phyloP scores from a whole-genome alignment of 495 filamentous ascomycete species.

The Chaetomium cochliodes region DNA sequence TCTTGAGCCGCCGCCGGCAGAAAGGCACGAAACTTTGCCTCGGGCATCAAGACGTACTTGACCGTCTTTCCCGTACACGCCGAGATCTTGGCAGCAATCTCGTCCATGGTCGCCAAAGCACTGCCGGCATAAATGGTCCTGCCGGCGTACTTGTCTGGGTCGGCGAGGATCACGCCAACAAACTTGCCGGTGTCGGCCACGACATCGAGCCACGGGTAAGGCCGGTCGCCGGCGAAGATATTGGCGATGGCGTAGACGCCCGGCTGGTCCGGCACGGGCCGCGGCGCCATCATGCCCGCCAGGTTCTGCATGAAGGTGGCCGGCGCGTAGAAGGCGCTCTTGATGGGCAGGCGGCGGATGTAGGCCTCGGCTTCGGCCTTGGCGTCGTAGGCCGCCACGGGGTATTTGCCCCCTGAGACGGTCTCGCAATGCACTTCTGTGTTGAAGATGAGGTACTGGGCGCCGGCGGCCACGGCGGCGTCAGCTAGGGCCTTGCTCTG shows the following conservation, averaged over 20 bases:
- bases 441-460: slow-evolving; percentile 54
- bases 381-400: slow-evolving; percentile 44
- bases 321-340: slow-evolving; percentile 45
- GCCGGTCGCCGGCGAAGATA: not conserved
- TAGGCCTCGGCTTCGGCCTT: slow-evolving; percentile 45
- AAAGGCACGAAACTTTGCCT: slow-evolving; percentile 38
- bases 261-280: not conserved
- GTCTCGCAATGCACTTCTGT: slow-evolving; percentile 36
- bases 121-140: slow-evolving; percentile 45
- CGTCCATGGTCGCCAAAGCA: slow-evolving; percentile 38
- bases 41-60: slow-evolving; percentile 44
- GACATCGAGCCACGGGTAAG: slow-evolving; percentile 47
- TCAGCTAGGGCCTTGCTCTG: slow-evolving; percentile 49
- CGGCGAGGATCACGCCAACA: slow-evolving; percentile 52
- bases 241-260: not conserved
- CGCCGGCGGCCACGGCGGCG: slow-evolving; percentile 19
- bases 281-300: not conserved
- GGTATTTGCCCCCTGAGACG: slow-evolving; percentile 42
- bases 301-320: slow-evolving; percentile 49
- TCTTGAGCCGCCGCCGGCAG: slow-evolving; percentile 32
- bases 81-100: slow-evolving; percentile 40
- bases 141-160: slow-evolving; percentile 52
- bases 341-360: slow-evolving; percentile 46
- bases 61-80: slow-evolving; percentile 50
- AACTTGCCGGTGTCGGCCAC: slow-evolving; percentile 53